phyloP scores from a whole-genome alignment of 768 basidiomycete species.

The Exidia glandulosa region DNA sequence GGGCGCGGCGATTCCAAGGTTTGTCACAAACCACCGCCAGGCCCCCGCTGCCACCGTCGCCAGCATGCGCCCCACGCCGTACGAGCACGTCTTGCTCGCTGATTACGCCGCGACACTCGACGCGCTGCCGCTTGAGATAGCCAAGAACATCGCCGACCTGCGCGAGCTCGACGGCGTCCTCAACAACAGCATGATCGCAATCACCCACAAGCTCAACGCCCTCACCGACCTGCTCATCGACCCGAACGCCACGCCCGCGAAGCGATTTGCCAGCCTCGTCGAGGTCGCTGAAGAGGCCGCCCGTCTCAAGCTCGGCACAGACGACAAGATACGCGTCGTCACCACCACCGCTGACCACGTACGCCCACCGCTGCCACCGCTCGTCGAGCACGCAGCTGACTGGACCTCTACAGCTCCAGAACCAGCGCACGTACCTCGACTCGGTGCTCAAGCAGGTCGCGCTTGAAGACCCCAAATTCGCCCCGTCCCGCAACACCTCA shows the following conservation, averaged over 20 bases:
- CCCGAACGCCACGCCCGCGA: slow-evolving; percentile 44
- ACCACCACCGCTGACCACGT: slow-evolving; percentile 85
- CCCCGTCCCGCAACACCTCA: background rate
- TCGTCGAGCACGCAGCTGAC: background rate
- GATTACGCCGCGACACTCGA: slow-evolving; percentile 91
- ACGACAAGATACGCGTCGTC: slow-evolving; percentile 96
- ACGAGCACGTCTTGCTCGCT: slow-evolving; percentile 57
- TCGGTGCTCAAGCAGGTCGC: background rate
- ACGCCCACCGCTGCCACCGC: slow-evolving; percentile 26
- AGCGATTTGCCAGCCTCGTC: slow-evolving; percentile 75
- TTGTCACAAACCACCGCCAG: background rate
- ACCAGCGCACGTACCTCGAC: background rate
- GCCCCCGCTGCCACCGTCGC: background rate
- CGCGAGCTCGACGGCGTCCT: slow-evolving; percentile 98
- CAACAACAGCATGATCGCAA: slow-evolving; percentile 70
- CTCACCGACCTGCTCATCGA: slow-evolving; percentile 72
- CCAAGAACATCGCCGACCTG: slow-evolving; percentile 88
- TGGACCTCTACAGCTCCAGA: background rate
- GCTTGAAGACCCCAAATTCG: background rate
- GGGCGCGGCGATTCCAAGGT: background rate
- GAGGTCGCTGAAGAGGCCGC: slow-evolving; percentile 93
- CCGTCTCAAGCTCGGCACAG: slow-evolving; percentile 84
- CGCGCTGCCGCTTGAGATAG: slow-evolving; percentile 86
- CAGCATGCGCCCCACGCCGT: slow-evolving; percentile 19
- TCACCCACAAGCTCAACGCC: slow-evolving; percentile 66